Conservation (phyloP, 768 basidiomycete species). For the Amanita inopinata region DNA sequence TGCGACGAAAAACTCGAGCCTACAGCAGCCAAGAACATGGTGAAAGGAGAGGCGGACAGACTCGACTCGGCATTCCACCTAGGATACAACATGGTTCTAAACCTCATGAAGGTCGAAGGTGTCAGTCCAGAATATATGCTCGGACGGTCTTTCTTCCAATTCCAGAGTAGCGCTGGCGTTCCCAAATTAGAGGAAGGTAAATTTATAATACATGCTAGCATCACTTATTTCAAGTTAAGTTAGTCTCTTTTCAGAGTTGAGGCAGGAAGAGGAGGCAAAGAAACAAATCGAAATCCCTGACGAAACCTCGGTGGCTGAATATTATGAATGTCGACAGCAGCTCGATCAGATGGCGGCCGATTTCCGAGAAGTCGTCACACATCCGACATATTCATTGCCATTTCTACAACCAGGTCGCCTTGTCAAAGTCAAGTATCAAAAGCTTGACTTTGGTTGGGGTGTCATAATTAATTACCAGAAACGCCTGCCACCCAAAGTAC, state of each 20-base stretch:
- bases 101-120: slow-evolving; percentile 97
- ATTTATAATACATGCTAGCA: slow-evolving; percentile 16
- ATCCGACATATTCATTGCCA: slow-evolving; percentile 89
- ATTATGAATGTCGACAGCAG: slow-evolving; percentile 90
- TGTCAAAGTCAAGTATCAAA: slow-evolving; percentile 83
- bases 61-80: slow-evolving; percentile 97
- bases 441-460: slow-evolving; percentile 94
- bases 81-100: slow-evolving; percentile 98
- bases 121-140: slow-evolving; percentile 98
- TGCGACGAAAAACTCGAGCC: slow-evolving; percentile 97
- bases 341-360: slow-evolving; percentile 84
- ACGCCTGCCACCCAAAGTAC: slow-evolving; percentile 66
- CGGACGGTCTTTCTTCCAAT: slow-evolving; percentile 96
- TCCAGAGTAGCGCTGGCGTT: slow-evolving; percentile 90
- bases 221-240: slow-evolving; percentile 1
- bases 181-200: slow-evolving; percentile 76
- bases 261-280: slow-evolving; percentile 57
- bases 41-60: slow-evolving; percentile 95
- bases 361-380: slow-evolving; percentile 87
- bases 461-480: slow-evolving; percentile 90
- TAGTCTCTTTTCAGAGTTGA: slow-evolving; percentile 46
- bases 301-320: slow-evolving; percentile 76
- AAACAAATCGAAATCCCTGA: slow-evolving; percentile 67
- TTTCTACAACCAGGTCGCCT: slow-evolving; percentile 90
- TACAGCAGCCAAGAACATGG: slow-evolving; percentile 85